Percentiles rank a stretch among this genome's conserved stretches.
Conservation (phyloP, 2,329 filamentous ascomycete genomes). For the Xylariaceae sp. region DNA sequence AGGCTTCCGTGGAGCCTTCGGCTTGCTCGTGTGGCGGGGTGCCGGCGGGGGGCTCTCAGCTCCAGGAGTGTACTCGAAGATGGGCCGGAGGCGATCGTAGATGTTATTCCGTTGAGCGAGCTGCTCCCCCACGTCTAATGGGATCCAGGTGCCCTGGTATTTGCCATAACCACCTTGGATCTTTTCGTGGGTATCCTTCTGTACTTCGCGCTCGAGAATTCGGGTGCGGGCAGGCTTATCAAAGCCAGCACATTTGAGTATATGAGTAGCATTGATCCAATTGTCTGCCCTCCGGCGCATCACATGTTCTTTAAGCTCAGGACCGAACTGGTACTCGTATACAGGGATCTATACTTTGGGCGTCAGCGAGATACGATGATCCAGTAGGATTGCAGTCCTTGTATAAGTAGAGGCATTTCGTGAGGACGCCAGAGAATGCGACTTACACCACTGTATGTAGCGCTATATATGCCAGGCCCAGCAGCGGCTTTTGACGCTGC, state of each 20-base stretch:
- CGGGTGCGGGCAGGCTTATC: slow-evolving; percentile 95
- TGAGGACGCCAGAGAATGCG: slow-evolving; percentile 8
- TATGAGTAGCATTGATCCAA: slow-evolving; percentile 99
- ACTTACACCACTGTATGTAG: slow-evolving; percentile 72
- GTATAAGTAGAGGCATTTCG: slow-evolving; percentile 1
- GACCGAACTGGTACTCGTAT: slow-evolving; percentile 87
- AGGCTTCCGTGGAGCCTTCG: slow-evolving; percentile 74
- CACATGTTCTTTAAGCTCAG: slow-evolving; percentile 81
- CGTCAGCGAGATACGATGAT: background rate
- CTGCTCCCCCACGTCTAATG: slow-evolving; percentile 77
- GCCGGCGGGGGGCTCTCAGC: slow-evolving; percentile 90
- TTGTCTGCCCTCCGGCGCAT: slow-evolving; percentile 93
- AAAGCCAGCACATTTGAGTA: slow-evolving; percentile 94
- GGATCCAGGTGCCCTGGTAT: slow-evolving; percentile 99
- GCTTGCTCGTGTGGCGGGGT: slow-evolving; percentile 88
- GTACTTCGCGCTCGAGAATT: slow-evolving; percentile 94
- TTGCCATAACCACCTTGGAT: slow-evolving; percentile 98
- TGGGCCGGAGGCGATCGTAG: slow-evolving; percentile 79
- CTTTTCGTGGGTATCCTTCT: slow-evolving; percentile 96
- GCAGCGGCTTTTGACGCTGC: slow-evolving; percentile 48
- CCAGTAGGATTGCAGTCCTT: background rate
- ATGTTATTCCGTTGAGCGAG: slow-evolving; percentile 89
- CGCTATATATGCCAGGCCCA: slow-evolving; percentile 65
- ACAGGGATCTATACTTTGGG: slow-evolving; percentile 71
- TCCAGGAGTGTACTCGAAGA: slow-evolving; percentile 88